Evolutionary conservation across 2,329 filamentous ascomycete genomes (phyloP), one percentile per base, ranked within the genome.

Genomic region (Arthrobotrys pseudoclavata): DNA sequence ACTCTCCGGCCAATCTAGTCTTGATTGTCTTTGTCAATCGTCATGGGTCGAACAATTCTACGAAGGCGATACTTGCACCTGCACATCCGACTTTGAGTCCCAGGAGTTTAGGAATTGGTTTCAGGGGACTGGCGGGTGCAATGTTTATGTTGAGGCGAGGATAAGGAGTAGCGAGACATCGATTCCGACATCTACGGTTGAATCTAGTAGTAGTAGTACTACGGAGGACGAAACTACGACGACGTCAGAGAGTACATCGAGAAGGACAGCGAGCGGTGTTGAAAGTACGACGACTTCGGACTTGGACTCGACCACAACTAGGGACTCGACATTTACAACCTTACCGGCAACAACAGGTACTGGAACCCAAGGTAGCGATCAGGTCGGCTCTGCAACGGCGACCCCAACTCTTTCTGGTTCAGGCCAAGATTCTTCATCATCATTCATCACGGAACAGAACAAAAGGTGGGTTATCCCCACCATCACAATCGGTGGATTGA

Each of bases 31-130:
- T 18, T 77, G 74, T 48, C 61, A 62, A 69, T 77, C 74, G 6
- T 34, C 31, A 5, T 71, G 45, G 42, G 74, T 77, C 6, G 67
- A 77, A 29, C 61, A 68, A 50, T 71, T 77, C 26, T 77, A 77
- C 53, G 67, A 77, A 37, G 74, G 74, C 34, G 37, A 61, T 42
- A 77, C 74, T 4, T 77, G 74, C 26, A 71, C 74, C n/a, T 77
- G 74, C 37, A 77, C 74, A 5, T 68, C 67, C 40, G 53, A 67
- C 18, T 77, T 62, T 57, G 74, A 77, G 26, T n/a, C 74, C 2
- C 61, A 66, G 18, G 74, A 77, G 34, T 77, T 77, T 61, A 62
- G 67, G 42, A 77, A 77, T 69, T 77, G 74, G 74, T 77, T 77
- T 50, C 60, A 77, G 24, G 74, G 74, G 1, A 77, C 67, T 20